A percentile compares a stretch with the other conserved stretches of the same genome.
phyloP scores from a whole-genome alignment of 139 green algal species.

The Chlamydomonas sp. region DNA sequence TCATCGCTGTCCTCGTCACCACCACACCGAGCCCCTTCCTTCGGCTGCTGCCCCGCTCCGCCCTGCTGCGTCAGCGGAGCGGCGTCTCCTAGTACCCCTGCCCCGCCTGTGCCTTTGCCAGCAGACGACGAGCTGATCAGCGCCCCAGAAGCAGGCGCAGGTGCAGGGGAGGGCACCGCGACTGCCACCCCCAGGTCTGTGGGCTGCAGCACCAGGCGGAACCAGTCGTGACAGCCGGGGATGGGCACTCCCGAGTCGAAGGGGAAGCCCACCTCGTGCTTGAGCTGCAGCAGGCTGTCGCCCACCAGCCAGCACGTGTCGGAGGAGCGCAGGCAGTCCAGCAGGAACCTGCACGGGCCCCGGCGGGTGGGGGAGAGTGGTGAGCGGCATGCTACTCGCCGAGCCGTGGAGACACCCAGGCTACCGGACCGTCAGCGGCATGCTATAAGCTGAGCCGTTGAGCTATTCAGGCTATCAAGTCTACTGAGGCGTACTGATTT shows the following conservation, averaged over 20 bases:
- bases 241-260: constrained; percentile 32
- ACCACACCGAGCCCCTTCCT: too few relatives aligned
- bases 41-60: too few relatives aligned
- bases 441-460: too few relatives aligned
- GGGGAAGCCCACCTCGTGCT: constrained; percentile 25
- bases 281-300: constrained; percentile 37
- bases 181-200: background rate
- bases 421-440: too few relatives aligned
- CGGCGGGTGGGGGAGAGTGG: background rate
- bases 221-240: constrained; percentile 5
- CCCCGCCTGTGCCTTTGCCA: too few relatives aligned
- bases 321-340: constrained; percentile 16
- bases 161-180: background rate
- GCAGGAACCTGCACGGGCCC: constrained; percentile 4
- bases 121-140: background rate
- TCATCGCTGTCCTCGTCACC: background rate
- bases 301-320: constrained; percentile 32
- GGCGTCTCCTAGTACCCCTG: too few relatives aligned
- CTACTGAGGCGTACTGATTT: too few relatives aligned
- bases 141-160: background rate
- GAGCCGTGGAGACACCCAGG: too few relatives aligned
- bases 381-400: too few relatives aligned
- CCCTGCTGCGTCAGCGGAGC: too few relatives aligned
- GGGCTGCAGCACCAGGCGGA: constrained; percentile 32
- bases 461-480: too few relatives aligned